Conservation (phyloP, 495 filamentous ascomycete genomes). For the Neurospora africana region DNA sequence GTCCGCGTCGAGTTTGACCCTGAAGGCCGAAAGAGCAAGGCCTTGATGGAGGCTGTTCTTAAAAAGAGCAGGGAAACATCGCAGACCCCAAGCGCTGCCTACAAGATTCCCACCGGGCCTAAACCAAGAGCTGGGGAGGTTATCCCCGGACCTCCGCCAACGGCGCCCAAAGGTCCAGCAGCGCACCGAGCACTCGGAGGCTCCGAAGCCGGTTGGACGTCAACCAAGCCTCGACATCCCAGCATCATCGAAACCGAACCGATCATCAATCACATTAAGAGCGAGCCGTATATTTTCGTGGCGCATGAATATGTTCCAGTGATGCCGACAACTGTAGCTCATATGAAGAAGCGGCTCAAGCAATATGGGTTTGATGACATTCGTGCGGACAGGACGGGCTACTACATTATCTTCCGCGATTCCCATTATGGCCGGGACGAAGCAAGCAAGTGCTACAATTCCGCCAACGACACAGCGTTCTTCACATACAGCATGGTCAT, state of each 20-base stretch:
- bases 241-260: conserved; percentile 31
- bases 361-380: conserved; percentile 67
- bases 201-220: conserved; percentile 12
- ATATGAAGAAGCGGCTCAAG: conserved; percentile 79
- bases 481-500: conserved; percentile 93
- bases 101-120: conserved; percentile 32
- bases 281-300: conserved; percentile 89
- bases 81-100: conserved; percentile 15
- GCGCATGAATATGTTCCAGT: conserved; percentile 77
- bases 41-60: conserved; percentile 58
- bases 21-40: conserved; percentile 68
- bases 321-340: conserved; percentile 68
- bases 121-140: conserved; percentile 18
- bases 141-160: conserved; percentile 58
- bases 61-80: conserved; percentile 47
- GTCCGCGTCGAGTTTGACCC: conserved; percentile 81
- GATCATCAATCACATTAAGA: conserved; percentile 56
- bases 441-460: conserved; percentile 61
- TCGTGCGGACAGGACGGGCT: conserved; percentile 71
- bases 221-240: conserved; percentile 15
- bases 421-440: conserved; percentile 65
- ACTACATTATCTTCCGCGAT: conserved; percentile 82
- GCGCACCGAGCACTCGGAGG: conserved; percentile 37
- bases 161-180: conserved; percentile 79
- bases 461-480: conserved; percentile 62